A percentile compares a stretch with the other conserved stretches of the same genome.
phyloP scores from a whole-genome alignment of 2,329 filamentous ascomycete species.

The Sphaerostilbella broomeana region DNA sequence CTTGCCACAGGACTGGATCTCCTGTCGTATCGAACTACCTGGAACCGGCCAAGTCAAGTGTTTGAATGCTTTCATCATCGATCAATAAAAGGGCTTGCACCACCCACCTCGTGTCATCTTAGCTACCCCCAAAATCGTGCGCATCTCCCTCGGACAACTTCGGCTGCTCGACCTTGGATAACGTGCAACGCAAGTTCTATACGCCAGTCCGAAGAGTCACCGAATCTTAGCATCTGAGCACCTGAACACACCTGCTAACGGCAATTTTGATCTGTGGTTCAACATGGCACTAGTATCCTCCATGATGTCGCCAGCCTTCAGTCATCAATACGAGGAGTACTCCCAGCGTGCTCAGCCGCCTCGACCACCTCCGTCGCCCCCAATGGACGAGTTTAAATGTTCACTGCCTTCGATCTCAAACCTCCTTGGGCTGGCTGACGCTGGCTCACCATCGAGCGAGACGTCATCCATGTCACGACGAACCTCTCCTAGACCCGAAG shows the following conservation, averaged over 20 bases:
- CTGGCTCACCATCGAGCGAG: constrained; percentile 53
- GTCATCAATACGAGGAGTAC: constrained; percentile 17
- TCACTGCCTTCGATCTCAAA: constrained; percentile 92
- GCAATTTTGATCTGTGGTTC: no score
- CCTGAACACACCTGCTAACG: no score
- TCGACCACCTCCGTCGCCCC: constrained; percentile 67
- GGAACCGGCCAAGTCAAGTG: no score
- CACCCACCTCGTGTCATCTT: no score
- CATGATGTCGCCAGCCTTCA: constrained; percentile 25
- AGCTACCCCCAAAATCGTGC: no score
- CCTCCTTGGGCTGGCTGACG: constrained; percentile 75
- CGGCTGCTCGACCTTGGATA: no score
- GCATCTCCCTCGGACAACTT: neutral
- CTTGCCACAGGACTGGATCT: neutral
- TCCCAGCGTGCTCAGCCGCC: no score
- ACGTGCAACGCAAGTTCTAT: no score
- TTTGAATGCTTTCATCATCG: neutral
- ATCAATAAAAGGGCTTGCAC: no score
- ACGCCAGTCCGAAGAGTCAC: no score
- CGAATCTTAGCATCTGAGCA: no score
- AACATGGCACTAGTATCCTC: constrained; percentile 19
- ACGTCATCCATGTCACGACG: constrained; percentile 42
- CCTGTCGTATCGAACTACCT: neutral
- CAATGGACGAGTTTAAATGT: constrained; percentile 72
- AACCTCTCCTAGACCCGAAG: constrained; percentile 28